These are phyloP conservation scores for Paramecium pentaurelia DNA, from an alignment of 73 alveolate genomes.

Conservation along the genomic window DNA sequence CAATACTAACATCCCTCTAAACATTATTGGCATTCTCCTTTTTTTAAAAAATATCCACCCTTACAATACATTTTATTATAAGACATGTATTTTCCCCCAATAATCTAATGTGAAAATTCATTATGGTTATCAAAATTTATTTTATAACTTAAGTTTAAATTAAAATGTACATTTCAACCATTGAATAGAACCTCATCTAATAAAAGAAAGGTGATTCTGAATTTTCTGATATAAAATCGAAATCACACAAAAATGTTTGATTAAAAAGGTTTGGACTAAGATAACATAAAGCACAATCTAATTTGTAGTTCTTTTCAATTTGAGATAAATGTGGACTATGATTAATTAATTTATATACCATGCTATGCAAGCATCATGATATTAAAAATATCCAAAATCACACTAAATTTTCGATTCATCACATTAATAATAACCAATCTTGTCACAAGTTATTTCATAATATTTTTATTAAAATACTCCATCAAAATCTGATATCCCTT, in stretches of 20 bases:
- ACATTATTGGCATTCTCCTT: not conserved
- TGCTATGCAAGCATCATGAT: not conserved
- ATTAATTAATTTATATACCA: not conserved
- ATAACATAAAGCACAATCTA: not conserved
- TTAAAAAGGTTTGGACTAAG: not conserved
- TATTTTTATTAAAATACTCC: not conserved
- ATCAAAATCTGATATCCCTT: not conserved
- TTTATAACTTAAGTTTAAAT: not conserved
- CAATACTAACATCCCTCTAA: not conserved
- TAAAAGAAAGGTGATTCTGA: not conserved
- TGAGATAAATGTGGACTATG: not conserved
- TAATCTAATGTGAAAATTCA: not conserved
- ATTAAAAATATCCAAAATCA: not conserved
- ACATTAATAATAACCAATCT: not conserved
- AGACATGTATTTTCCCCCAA: not conserved
- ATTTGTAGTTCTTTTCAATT: not conserved
- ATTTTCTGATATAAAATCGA: not conserved
- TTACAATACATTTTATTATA: not conserved
- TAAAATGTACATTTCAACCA: not conserved
- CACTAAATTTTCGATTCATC: not conserved
- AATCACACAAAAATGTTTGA: not conserved
- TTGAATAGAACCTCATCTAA: not conserved
- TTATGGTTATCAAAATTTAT: not conserved
- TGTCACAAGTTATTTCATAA: not conserved
- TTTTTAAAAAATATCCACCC: not conserved